These are phyloP conservation scores for Luffa aegyptiaca DNA, from an alignment of 306 rosid species.

Conservation along the genomic window DNA sequence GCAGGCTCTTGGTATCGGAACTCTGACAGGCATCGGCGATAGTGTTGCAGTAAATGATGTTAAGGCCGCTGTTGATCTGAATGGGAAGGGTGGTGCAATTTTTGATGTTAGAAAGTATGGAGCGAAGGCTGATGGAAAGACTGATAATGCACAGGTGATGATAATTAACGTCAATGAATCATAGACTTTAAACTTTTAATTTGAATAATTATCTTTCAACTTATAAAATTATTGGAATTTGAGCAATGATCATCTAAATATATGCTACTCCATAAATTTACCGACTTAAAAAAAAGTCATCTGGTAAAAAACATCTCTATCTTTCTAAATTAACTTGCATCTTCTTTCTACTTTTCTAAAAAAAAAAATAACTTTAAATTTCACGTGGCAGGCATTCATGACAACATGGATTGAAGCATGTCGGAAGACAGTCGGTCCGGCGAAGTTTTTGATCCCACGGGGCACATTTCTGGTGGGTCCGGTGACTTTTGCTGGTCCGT, in stretches of 20 bases:
- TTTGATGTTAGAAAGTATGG: constrained; percentile 6
- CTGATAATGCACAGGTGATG: constrained; percentile 1
- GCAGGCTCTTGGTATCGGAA: neutral
- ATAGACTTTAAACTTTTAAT: no score
- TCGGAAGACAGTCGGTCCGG: constrained; percentile 14
- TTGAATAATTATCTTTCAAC: no score
- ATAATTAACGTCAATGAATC: no score
- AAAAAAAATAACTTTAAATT: neutral
- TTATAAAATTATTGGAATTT: no score
- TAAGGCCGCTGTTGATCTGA: neutral
- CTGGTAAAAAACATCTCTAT: no score
- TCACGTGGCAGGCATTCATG: constrained; percentile 42
- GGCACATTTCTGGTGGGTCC: constrained; percentile 43
- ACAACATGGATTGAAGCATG: constrained; percentile 64
- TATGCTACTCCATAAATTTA: no score
- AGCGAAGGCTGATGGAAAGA: constrained; percentile 3
- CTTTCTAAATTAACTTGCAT: no score
- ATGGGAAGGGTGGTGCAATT: neutral
- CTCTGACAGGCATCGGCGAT: neutral
- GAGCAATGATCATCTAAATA: no score
- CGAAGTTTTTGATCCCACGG: constrained; percentile 45
- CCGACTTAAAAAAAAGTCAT: no score
- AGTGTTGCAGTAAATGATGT: neutral
- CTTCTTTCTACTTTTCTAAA: no score
- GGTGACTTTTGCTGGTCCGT: constrained; percentile 55